These are phyloP conservation scores for Magnaporthiopsis poae DNA, from an alignment of 2,329 filamentous ascomycete species.

Conservation along the genomic window DNA sequence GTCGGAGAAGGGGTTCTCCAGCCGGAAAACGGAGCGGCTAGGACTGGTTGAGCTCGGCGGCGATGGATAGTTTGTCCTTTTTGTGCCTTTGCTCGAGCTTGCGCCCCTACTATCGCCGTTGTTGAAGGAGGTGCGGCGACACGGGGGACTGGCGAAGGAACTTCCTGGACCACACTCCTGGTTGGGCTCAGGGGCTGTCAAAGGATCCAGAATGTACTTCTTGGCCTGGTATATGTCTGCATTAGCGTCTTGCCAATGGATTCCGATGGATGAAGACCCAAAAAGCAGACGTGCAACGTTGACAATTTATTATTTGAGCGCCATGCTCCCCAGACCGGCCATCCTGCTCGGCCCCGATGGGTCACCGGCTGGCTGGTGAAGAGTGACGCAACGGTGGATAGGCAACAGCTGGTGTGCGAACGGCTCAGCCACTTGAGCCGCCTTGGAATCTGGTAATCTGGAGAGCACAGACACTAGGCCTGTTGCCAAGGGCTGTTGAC, in stretches of 20 bases:
- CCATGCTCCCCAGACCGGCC: not conserved
- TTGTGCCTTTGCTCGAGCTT: conserved; percentile 13
- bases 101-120: conserved; percentile 13
- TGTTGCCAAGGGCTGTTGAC: not conserved
- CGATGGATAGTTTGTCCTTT: conserved; percentile 26
- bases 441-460: not conserved
- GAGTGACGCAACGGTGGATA: conserved; percentile 4
- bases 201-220: conserved; percentile 58
- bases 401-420: not conserved
- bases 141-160: conserved; percentile 35
- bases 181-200: conserved; percentile 57
- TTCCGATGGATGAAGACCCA: not conserved
- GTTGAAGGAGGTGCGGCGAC: conserved; percentile 15
- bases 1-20: conserved; percentile 32
- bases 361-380: not conserved
- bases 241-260: not conserved
- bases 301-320: not conserved
- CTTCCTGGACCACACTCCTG: conserved; percentile 57
- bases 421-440: not conserved
- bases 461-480: not conserved
- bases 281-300: not conserved
- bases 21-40: conserved; percentile 34
- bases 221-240: conserved; percentile 40
- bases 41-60: conserved; percentile 47
- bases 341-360: not conserved